Conservation (phyloP, 495 filamentous ascomycete genomes). For the Neurospora sp. region DNA sequence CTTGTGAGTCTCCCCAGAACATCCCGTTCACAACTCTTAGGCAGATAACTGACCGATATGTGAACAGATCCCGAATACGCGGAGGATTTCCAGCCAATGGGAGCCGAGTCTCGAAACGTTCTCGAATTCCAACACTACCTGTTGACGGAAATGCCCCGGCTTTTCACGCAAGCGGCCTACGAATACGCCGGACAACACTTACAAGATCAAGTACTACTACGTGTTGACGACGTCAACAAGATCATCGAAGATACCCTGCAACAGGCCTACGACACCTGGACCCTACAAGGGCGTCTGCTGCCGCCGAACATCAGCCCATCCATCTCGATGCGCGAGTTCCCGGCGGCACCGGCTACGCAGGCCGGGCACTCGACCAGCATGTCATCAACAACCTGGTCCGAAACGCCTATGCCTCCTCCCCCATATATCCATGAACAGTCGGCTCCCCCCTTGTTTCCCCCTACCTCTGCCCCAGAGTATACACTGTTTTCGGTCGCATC, state of each 20-base stretch:
- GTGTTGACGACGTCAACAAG: slow-evolving; percentile 11
- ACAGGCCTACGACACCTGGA: slow-evolving; percentile 15
- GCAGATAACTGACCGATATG: slow-evolving; percentile 8
- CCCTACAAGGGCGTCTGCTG: background rate
- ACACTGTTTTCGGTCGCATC: background rate
- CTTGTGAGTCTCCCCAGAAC: slow-evolving; percentile 14
- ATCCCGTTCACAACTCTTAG: background rate
- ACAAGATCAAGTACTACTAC: slow-evolving; percentile 1
- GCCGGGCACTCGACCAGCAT: background rate
- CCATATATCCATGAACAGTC: background rate
- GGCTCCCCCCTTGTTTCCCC: background rate
- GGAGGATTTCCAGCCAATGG: slow-evolving; percentile 12
- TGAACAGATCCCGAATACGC: slow-evolving; percentile 17
- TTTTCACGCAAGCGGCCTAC: slow-evolving; percentile 15
- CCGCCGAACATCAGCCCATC: background rate
- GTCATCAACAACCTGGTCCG: background rate
- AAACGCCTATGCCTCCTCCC: background rate
- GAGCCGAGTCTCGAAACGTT: slow-evolving; percentile 8
- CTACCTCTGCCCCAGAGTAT: background rate
- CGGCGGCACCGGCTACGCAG: background rate
- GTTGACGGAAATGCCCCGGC: slow-evolving; percentile 10
- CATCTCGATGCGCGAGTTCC: background rate
- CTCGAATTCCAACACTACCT: slow-evolving; percentile 19
- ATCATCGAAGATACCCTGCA: slow-evolving; percentile 16
- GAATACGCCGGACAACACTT: slow-evolving; percentile 9